Base-by-base conservation (phyloP, 192 early-diverging fungal genomes). In the Coemansia sp. region DNA sequence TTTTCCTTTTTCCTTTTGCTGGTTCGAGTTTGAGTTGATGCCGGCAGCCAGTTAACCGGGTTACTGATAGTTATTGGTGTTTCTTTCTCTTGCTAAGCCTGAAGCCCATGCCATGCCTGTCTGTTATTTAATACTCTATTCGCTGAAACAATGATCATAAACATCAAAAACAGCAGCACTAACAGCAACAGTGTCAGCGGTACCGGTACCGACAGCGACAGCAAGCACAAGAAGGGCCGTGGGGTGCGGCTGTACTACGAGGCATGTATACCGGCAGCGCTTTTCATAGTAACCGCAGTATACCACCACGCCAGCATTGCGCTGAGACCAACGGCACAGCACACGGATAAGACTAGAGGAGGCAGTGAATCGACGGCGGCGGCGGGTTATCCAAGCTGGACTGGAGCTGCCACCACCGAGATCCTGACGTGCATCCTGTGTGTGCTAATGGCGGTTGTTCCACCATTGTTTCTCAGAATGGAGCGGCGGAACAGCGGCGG, bases 171-270 rank as follows among this genome's bases (percentile, higher is more conserved):
- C 52, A 54, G 11, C 21, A 21, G 32, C 32, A 32, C 32, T 4
- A 32, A 4, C 32, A 32, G 32, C 32, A 32, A 2, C 32, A 32
- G 32, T 2, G 4, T 32, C 32, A 32, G 32, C 21, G 21, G 21
- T 21, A 0, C 21, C 3, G 19, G 50, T 10, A 44, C 7, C 43
- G 12, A 43, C 47, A 47, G 39, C 47, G 62, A 43, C 44, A 59
- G 44, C 23, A 16, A 59, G 15, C 16, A 64, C 37, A 56, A 40
- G 32, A 15, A 38, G n/a, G 61, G 38, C 11, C 68, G 64, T 37
- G 56, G 60, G 1, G n/a, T 19, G 18, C 77, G 72, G 56, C 63
- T 68, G 57, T 67, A 67, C 40, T 69, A 63, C 56, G 78, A 81
- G 56, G 56, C 78, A 56, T 69, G 69, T 32, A 72, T 81, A 9